Conservation (phyloP, 768 basidiomycete species). For the Russula brevipes region DNA sequence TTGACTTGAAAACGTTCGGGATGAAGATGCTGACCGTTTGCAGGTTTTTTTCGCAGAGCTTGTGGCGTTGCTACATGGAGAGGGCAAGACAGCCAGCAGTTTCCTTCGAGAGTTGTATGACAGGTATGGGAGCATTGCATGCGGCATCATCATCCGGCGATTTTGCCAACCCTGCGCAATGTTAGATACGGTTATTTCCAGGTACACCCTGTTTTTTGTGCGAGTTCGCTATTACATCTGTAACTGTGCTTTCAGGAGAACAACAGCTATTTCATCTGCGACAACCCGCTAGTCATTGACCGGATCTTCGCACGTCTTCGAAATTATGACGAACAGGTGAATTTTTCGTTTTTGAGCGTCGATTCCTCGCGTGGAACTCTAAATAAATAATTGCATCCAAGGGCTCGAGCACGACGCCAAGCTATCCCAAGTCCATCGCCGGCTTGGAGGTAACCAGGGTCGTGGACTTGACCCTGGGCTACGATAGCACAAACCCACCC, state of each 20-base stretch:
- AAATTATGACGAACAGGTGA: constrained; percentile 43
- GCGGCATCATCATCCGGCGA: background rate
- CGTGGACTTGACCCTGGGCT: constrained; percentile 71
- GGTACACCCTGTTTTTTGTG: constrained; percentile 34
- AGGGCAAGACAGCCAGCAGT: constrained; percentile 49
- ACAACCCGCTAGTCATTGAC: constrained; percentile 59
- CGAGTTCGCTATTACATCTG: background rate
- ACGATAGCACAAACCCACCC: constrained; percentile 71
- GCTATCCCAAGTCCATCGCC: constrained; percentile 59
- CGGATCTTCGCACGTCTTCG: constrained; percentile 65
- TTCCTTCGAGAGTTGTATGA: constrained; percentile 62
- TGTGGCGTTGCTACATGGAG: constrained; percentile 44
- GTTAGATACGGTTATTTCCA: constrained; percentile 73
- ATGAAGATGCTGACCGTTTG: background rate
- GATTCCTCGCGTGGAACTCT: constrained; percentile 5
- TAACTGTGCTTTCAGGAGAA: constrained; percentile 45
- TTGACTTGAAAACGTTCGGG: background rate
- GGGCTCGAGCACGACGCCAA: constrained; percentile 29
- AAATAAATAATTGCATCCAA: background rate
- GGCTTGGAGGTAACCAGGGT: constrained; percentile 56
- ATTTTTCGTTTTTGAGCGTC: constrained; percentile 4
- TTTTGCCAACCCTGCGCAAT: constrained; percentile 6
- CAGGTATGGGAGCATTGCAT: constrained; percentile 37
- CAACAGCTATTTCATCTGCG: constrained; percentile 79
- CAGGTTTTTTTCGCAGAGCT: constrained; percentile 69